Percentiles rank a stretch among this genome's conserved stretches.
Evolutionary conservation across 2,329 filamentous ascomycete genomes (phyloP).

Genomic region (Penicillium occitanis): DNA sequence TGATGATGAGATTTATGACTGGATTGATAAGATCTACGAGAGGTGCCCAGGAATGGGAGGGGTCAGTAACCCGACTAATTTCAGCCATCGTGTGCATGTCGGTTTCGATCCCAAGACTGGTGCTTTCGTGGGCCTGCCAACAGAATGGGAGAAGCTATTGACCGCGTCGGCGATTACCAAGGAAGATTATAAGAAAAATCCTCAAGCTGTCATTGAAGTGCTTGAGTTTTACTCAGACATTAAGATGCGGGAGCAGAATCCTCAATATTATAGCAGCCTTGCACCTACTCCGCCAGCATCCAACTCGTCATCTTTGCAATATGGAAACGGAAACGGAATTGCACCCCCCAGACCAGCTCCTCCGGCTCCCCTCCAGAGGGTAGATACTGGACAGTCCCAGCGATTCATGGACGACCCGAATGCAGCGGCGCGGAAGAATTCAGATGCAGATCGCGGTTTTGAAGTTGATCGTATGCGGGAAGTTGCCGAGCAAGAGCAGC

Average conservation of each 20-base stretch:
- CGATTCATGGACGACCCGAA: conserved; percentile 31
- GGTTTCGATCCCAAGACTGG: conserved; percentile 95
- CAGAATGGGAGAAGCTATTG: conserved; percentile 95
- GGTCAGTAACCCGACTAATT: conserved; percentile 97
- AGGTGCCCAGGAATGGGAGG: conserved; percentile 96
- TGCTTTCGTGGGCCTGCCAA: conserved; percentile 88
- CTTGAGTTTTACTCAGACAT: conserved; percentile 70
- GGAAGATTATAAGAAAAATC: conserved; percentile 97
- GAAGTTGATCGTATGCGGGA: conserved; percentile 53
- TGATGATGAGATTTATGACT: conserved; percentile 96
- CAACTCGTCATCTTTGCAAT: conserved; percentile 47
- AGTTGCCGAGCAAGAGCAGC: conserved; percentile 56
- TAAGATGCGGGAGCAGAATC: conserved; percentile 63
- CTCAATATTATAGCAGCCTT: conserved; percentile 58
- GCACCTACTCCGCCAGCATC: conserved; percentile 63
- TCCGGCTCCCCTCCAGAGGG: conserved; percentile 48
- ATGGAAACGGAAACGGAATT: conserved; percentile 56
- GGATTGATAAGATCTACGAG: conserved; percentile 98
- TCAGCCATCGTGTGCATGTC: conserved; percentile 94
- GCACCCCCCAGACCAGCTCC: conserved; percentile 69
- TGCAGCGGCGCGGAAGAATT: conserved; percentile 50
- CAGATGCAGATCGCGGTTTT: conserved; percentile 56
- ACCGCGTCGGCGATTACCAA: conserved; percentile 97
- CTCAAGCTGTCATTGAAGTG: conserved; percentile 70
- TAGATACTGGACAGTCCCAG: conserved; percentile 46